Conservation (phyloP, 108 stramenopile species). For the Hondaea fermentalgiana region DNA sequence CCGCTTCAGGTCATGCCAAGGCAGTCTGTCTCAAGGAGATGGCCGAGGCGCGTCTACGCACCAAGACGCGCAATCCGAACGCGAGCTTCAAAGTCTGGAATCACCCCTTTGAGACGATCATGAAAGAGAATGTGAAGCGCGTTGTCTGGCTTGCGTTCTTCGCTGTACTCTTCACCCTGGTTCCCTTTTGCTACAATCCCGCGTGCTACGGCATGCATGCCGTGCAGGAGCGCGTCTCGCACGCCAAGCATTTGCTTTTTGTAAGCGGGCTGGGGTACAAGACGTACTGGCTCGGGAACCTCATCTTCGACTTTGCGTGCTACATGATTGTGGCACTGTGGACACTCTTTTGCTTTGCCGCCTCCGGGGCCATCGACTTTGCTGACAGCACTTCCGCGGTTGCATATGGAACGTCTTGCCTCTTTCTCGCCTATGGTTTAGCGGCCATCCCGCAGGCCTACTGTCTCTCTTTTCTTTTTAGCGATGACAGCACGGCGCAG, state of each 20-base stretch:
- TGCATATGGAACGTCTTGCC: constrained; percentile 24
- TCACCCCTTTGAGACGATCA: neutral
- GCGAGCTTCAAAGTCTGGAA: neutral
- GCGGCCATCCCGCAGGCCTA: constrained; percentile 83
- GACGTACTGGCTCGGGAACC: neutral
- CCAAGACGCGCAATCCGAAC: neutral
- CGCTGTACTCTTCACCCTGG: constrained; percentile 11
- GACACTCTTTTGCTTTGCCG: neutral
- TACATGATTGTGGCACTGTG: neutral
- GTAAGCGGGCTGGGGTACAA: neutral
- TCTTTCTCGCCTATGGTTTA: constrained; percentile 79
- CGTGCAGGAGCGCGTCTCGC: neutral
- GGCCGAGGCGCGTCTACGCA: neutral
- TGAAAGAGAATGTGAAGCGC: neutral
- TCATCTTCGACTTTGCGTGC: neutral
- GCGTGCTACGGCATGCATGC: constrained; percentile 13
- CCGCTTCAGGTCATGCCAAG: neutral
- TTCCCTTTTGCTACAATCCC: neutral
- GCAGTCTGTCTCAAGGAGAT: neutral
- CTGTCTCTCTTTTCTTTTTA: constrained; percentile 73
- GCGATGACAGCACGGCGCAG: constrained; percentile 67
- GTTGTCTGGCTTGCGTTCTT: neutral
- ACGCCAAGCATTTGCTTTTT: neutral
- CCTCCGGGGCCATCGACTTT: neutral
- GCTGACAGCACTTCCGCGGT: neutral